phyloP scores from a whole-genome alignment of 768 basidiomycete genomes.

The Phaffia australis region DNA sequence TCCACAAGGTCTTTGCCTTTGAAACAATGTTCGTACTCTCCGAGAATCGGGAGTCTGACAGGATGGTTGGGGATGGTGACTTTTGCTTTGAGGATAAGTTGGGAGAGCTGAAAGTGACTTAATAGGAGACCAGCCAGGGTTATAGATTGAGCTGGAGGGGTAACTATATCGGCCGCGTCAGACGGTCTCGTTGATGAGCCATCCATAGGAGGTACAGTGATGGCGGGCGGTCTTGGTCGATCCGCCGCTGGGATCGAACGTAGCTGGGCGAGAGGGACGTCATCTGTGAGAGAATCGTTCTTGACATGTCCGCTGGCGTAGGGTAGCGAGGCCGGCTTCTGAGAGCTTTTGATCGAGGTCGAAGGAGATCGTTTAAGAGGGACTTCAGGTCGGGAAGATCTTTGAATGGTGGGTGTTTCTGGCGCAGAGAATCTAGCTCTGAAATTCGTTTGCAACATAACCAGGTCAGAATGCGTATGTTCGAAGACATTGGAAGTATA shows the following conservation, averaged over 20 bases:
- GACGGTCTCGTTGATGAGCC: neutral
- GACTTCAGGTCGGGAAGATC: neutral
- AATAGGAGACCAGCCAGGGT: conserved; percentile 21
- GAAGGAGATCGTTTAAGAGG: neutral
- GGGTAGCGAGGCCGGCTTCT: neutral
- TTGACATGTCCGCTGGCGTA: neutral
- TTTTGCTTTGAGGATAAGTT: conserved; percentile 10
- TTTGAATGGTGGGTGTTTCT: neutral
- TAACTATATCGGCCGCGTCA: neutral
- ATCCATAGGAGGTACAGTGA: neutral
- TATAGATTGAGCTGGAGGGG: neutral
- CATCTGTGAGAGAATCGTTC: neutral
- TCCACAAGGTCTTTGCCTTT: conserved; percentile 15
- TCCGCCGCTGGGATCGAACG: conserved; percentile 7
- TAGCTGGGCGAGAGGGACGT: neutral
- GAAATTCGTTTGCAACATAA: neutral
- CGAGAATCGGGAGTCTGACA: conserved; percentile 18
- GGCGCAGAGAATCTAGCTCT: conserved; percentile 17
- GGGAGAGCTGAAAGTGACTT: neutral
- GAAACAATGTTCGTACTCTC: conserved; percentile 23
- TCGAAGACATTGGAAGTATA: neutral
- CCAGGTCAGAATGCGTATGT: neutral
- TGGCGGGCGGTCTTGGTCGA: conserved; percentile 1
- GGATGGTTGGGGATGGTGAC: neutral
- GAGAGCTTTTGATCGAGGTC: neutral